Base-by-base conservation (phyloP, 2,329 filamentous ascomycete species). In the Fonsecaea pedrosoi region DNA sequence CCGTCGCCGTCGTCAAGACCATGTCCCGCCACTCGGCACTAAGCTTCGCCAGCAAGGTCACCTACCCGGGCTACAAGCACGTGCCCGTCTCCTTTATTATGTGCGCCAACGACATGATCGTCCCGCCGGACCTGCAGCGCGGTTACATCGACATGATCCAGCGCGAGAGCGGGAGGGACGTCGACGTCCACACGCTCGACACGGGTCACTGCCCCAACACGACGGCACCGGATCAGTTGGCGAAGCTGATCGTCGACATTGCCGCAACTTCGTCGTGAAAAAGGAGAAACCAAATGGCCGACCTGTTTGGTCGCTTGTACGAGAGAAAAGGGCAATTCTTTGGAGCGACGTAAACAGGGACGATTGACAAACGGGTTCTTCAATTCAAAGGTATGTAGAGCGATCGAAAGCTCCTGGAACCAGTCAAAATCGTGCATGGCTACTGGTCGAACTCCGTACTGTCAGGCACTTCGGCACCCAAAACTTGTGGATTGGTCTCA, bases 21-120 rank as follows among this genome's bases (percentile, higher is more conserved):
- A 67, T 67, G 64, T 10, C 60, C 53, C 48, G 40, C 18, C 78
- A 80, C 56, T 77, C 74, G 1, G 65, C 68, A 7, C 53, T 69
- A 10, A 74, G 73, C 57, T 79, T 79, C 60, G 65, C 64, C 1
- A 70, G 74, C 12, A 63, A 66, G 32, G 55, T 78, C n/a, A 76
- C 74, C 4, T 73, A 78, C 64, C 21, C 72, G 2, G 77, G 74
- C 0, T 78, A 77, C 67, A 75, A 74, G 62, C 69, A 78, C 48
- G 67, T 78, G 1, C 74, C 76, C 0, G 73, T 75, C 1, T 77
- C 76, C 15, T 80, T 74, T 63, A 72, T 79, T 5, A 54, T 77
- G 56, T 74, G 73, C 34, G 70, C 72, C 42, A 69, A 75, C 7
- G 78, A 80, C 62, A 54, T 57, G 21, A 72, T 73, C 25, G 63